Evolutionary conservation across 2,329 filamentous ascomycete genomes (phyloP), one percentile per base, ranked within the genome.

Genomic region (Epichloe scottii): DNA sequence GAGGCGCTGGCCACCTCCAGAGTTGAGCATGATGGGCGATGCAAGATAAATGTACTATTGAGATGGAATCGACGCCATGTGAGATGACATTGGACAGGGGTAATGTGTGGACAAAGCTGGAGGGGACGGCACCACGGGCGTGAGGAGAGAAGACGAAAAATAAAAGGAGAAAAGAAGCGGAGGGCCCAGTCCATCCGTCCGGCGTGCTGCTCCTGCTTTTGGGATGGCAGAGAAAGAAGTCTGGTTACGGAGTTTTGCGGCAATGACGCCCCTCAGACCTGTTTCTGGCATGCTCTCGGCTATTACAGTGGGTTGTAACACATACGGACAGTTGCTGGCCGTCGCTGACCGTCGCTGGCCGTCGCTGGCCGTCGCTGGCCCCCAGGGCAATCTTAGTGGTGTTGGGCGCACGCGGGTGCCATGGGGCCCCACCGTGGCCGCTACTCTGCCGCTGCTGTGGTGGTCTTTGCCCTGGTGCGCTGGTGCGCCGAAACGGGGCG

Each of bases 1-100:
- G 55, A 76, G 68, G 65, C 69, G 71, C 23, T 58, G 62, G 47
- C 50, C 42, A 54, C 60, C 17, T 54, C 60, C 55, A 45, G 62
- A 58, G 47, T 50, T 60, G 40, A 67, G 56, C 65, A 66, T 67
- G 51, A 23, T 49, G 44, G 33, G 38, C 14, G 23, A 48, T 34
- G 15, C 23, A 34, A 26, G 35, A 40, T 12, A 11, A 41, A 30
- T 2, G 33, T 23, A 39, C 33, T 42, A 43, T 26, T 17, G 37
- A 39, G 19, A n/a, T 43, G 35, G 50, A 14, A 35, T 44, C 40
- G 34, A 45, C 43, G 17, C 23, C 46, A 43, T 47, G 19, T n/a
- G 26, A 49, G 26, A 49, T 44, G 50, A 19, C 21, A 35, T 45
- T 33, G 41, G 40, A 42, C 23, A 5, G 14, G 12, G 39, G 5